Conservation (phyloP, 768 basidiomycete species). For the Phallus indusiatus region DNA sequence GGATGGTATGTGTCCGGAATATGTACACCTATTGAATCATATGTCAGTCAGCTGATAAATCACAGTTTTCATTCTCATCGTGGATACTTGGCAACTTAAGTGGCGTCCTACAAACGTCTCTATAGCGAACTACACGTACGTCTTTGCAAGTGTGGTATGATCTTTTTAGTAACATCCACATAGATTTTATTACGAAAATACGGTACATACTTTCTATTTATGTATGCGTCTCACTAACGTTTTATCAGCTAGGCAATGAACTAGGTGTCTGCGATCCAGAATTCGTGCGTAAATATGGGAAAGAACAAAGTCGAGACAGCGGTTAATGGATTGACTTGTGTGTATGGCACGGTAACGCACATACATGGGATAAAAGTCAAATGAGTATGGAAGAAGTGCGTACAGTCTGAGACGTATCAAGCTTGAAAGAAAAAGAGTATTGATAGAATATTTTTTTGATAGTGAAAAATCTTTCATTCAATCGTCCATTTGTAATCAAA, state of each 20-base stretch:
- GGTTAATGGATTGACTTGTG: constrained; percentile 42
- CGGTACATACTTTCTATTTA: constrained; percentile 10
- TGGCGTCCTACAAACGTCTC: constrained; percentile 41
- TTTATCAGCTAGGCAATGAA: constrained; percentile 31
- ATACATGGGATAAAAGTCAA: constrained; percentile 43
- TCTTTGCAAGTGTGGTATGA: too few species aligned
- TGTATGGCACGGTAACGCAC: constrained; percentile 43
- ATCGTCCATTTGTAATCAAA: constrained; percentile 44
- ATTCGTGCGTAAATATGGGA: constrained; percentile 37
- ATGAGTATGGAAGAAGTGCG: constrained; percentile 36
- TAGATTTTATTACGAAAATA: constrained; percentile 33
- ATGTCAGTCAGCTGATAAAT: constrained; percentile 12
- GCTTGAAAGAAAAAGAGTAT: too few species aligned
- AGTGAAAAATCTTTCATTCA: constrained; percentile 40
- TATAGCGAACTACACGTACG: constrained; percentile 35
- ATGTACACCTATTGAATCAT: constrained; percentile 12
- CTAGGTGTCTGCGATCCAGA: constrained; percentile 39
- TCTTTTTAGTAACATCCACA: background rate
- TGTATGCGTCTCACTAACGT: background rate
- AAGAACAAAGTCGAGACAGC: constrained; percentile 30
- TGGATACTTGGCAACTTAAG: constrained; percentile 43
- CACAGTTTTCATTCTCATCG: constrained; percentile 31
- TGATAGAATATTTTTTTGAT: background rate
- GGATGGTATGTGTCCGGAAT: constrained; percentile 17
- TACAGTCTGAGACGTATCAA: too few species aligned